phyloP scores from a whole-genome alignment of 1,139 yeast genomes.

The Yamadazyma atmosphaerica region DNA sequence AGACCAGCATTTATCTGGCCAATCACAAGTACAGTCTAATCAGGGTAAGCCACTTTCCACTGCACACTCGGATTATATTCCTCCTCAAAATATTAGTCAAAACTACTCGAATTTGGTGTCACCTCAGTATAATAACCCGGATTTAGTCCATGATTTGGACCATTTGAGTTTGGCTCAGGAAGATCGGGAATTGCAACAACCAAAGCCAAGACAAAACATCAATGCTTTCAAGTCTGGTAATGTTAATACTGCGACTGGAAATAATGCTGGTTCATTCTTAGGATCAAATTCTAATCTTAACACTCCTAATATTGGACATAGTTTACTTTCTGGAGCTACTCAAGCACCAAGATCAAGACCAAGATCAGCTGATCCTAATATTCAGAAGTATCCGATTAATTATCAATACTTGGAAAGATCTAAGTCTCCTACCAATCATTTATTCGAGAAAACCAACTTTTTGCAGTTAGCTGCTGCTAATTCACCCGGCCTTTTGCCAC shows the following conservation, averaged over 20 bases:
- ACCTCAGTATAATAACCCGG: slow-evolving; percentile 16
- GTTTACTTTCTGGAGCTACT: slow-evolving; percentile 19
- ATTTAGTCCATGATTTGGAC: slow-evolving; percentile 31
- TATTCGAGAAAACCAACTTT: slow-evolving; percentile 46
- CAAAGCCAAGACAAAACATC: slow-evolving; percentile 36
- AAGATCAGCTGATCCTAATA: slow-evolving; percentile 44
- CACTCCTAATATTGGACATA: not conserved
- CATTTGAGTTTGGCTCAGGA: slow-evolving; percentile 23
- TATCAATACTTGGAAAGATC: slow-evolving; percentile 33
- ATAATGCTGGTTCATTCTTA: not conserved
- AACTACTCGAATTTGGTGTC: slow-evolving; percentile 1
- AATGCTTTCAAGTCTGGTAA: slow-evolving; percentile 9
- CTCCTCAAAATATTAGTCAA: not conserved
- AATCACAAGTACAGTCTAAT: slow-evolving; percentile 1
- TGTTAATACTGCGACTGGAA: not conserved
- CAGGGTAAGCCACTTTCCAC: too few species aligned
- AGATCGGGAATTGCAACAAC: slow-evolving; percentile 30
- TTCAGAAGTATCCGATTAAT: slow-evolving; percentile 12
- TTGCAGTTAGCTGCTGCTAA: slow-evolving; percentile 44
- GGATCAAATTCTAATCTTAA: too few species aligned
- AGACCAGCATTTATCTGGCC: slow-evolving; percentile 31
- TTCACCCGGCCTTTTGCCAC: slow-evolving; percentile 20
- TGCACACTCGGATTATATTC: not conserved
- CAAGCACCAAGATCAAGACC: slow-evolving; percentile 38
- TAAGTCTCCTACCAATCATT: slow-evolving; percentile 45